Evolutionary conservation across 106 monocot species (phyloP), one percentile per base, ranked within the genome.

Genomic region (Posidonia australis): DNA sequence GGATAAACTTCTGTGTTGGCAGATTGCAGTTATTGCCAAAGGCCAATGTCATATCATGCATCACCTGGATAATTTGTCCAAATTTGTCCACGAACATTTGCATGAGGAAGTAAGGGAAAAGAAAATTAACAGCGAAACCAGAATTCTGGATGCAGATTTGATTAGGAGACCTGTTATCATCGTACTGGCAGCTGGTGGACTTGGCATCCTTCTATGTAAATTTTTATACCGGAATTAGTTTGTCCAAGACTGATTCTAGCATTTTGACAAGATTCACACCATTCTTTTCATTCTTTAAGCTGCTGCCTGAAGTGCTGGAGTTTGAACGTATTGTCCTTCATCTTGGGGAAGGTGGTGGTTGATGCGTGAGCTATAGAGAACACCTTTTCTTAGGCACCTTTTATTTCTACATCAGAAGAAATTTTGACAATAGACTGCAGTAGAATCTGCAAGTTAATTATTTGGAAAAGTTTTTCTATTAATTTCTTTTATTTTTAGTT

Each of bases 1-100:
- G 23, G 53, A 53, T 24, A 10, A 9, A 21, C 22, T 62, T 62
- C 42, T 43, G 19, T 20, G 22, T 43, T n/a, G 23, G 44, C 80
- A 90, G 87, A 71, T 96, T 28, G 51, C 63, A 63, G 27, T 53
- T 5, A 78, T 96, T 30, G 54, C 74, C 45, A 68, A 82, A 57
- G 56, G 79, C 25, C 96, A 96, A 69, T 77, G 78, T 14, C 86
- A 90, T 43, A 63, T 87, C 21, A 82, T 90, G 78, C 96, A 96
- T 66, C 84, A 85, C 63, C 61, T 96, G 13, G 82, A 84, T 54
- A 90, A 80, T 26, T 57, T 96, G 31, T 71, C 84, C 10, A 96
- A 71, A 45, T 55, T 82, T 44, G 28, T 96, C 24, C 86, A 84
- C 17, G 79, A 94, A 30, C 68, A 76, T 5, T 21, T 87, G 51